Evolutionary conservation across 208 protist species (phyloP).

Genomic region (Trypanosoma conorhini): DNA sequence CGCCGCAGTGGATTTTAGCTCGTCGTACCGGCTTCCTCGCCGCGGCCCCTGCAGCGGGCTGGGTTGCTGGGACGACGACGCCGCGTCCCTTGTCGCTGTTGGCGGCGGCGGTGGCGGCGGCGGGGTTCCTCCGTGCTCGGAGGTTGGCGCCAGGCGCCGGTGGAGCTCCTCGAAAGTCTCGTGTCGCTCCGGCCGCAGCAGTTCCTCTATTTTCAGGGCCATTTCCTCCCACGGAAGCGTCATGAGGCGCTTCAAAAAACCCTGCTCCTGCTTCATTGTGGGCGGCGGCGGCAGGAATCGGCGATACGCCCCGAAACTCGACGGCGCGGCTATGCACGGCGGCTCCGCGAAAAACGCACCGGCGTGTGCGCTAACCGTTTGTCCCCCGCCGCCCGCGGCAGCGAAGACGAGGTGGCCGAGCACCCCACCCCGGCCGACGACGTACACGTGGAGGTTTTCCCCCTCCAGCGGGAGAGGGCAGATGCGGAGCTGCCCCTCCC

Average conservation of each 20-base stretch:
- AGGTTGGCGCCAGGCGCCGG: neutral
- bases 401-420: slow-evolving; percentile 68
- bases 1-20: slow-evolving; percentile 79
- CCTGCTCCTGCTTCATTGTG: slow-evolving; percentile 77
- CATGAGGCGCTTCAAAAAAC: slow-evolving; percentile 86
- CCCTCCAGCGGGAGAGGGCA: slow-evolving; percentile 46
- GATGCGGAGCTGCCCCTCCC: slow-evolving; percentile 48
- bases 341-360: slow-evolving; percentile 24
- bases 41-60: neutral
- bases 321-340: slow-evolving; percentile 46
- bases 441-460: slow-evolving; percentile 74
- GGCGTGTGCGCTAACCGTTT: neutral
- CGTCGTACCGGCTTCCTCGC: slow-evolving; percentile 47
- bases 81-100: neutral
- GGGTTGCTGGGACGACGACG: neutral
- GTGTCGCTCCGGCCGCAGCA: slow-evolving; percentile 25
- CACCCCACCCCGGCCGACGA: slow-evolving; percentile 55
- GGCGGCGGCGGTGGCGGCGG: neutral
- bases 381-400: slow-evolving; percentile 27
- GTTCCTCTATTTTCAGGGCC: slow-evolving; percentile 63
- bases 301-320: slow-evolving; percentile 63
- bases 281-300: slow-evolving; percentile 61
- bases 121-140: neutral
- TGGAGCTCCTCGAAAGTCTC: slow-evolving; percentile 19
- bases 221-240: slow-evolving; percentile 82